These are phyloP conservation scores for Penicillium fimorum DNA, from an alignment of 495 filamentous ascomycete genomes.

Conservation along the genomic window DNA sequence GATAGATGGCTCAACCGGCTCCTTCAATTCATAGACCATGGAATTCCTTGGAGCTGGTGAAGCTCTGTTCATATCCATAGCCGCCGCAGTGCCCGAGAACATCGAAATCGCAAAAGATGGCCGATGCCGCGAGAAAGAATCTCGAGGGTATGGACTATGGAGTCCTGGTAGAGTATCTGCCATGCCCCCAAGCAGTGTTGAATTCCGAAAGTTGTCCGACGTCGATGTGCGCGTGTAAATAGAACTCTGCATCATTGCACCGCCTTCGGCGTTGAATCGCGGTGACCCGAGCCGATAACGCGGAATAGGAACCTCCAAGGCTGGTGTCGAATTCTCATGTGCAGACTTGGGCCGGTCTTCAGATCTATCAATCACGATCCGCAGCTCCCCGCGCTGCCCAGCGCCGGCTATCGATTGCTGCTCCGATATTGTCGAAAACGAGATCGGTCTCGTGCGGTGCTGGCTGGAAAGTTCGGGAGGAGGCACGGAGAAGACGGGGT, in stretches of 20 bases:
- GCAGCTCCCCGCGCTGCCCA: constrained; percentile 60
- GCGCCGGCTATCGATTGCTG: constrained; percentile 35
- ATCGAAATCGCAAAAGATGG: constrained; percentile 43
- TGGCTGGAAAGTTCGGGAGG: constrained; percentile 26
- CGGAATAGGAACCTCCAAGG: constrained; percentile 79
- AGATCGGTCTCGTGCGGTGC: constrained; percentile 55
- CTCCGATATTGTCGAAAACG: constrained; percentile 62
- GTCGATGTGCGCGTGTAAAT: constrained; percentile 53
- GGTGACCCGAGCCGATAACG: constrained; percentile 83
- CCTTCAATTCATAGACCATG: constrained; percentile 43
- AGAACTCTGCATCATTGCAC: constrained; percentile 77
- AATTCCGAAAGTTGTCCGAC: constrained; percentile 54
- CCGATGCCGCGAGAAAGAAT: constrained; percentile 26
- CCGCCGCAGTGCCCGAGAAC: constrained; percentile 48
- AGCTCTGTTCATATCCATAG: constrained; percentile 34
- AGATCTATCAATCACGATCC: constrained; percentile 80
- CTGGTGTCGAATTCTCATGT: constrained; percentile 52
- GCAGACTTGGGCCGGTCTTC: constrained; percentile 65
- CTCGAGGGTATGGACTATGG: constrained; percentile 24
- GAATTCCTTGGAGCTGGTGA: constrained; percentile 36
- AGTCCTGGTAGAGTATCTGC: constrained; percentile 23
- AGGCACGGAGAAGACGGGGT: constrained; percentile 29
- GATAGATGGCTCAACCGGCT: constrained; percentile 57
- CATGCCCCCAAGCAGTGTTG: constrained; percentile 37
- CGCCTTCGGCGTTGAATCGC: constrained; percentile 75